These are phyloP conservation scores for Pilasporangium apinafurcum DNA, from an alignment of 352 stramenopile species.

Conservation along the genomic window DNA sequence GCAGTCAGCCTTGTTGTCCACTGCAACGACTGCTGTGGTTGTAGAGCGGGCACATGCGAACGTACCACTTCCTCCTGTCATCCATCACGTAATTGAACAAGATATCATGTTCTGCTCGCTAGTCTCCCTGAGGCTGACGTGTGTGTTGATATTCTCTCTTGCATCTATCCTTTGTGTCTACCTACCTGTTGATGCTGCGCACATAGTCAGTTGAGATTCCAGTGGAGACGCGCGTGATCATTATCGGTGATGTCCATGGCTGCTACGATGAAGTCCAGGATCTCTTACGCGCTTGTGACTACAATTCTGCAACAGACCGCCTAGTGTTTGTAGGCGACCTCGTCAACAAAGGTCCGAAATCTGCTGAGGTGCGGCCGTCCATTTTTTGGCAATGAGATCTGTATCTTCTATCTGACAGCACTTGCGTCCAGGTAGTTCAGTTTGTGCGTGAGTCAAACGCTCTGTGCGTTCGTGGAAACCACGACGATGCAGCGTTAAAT, in stretches of 20 bases:
- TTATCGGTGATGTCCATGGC: slow-evolving; percentile 91
- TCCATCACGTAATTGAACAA: slow-evolving; percentile 44
- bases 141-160: too few species aligned
- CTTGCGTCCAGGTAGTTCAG: slow-evolving; percentile 41
- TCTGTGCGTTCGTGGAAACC: slow-evolving; percentile 72
- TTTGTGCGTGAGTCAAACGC: slow-evolving; percentile 49
- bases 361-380: slow-evolving; percentile 27
- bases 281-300: slow-evolving; percentile 43
- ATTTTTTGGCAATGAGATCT: neutral
- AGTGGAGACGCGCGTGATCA: slow-evolving; percentile 41
- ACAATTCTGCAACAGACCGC: slow-evolving; percentile 42
- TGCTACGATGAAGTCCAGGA: slow-evolving; percentile 82
- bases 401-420: neutral
- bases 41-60: slow-evolving; percentile 27
- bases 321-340: slow-evolving; percentile 90
- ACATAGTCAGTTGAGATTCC: slow-evolving; percentile 17
- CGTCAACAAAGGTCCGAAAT: slow-evolving; percentile 90
- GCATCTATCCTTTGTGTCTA: too few species aligned
- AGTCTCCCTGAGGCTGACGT: too few species aligned
- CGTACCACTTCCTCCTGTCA: slow-evolving; percentile 34
- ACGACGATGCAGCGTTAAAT: slow-evolving; percentile 68
- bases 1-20: too few species aligned
- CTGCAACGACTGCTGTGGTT: neutral
- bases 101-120: too few species aligned
- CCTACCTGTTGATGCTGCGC: neutral